Percentiles rank a stretch among this genome's conserved stretches.
Conservation (phyloP, 1,284 basidiomycete species). For the Papiliotrema flavescens region DNA sequence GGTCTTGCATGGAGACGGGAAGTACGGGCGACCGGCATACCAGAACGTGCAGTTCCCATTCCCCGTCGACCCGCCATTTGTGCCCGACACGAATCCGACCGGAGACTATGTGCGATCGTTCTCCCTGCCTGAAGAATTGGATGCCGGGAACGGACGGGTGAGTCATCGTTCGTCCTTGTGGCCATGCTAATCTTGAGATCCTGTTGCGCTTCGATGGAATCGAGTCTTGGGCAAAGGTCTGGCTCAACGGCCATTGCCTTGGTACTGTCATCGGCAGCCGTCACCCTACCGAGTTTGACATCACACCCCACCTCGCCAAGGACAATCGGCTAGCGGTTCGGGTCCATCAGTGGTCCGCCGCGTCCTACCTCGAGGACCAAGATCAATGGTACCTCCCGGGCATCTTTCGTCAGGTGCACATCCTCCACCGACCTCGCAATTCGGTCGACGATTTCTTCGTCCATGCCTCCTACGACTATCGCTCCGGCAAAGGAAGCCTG, state of each 20-base stretch:
- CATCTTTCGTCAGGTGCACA: slow-evolving; percentile 24
- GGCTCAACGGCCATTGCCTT: slow-evolving; percentile 19
- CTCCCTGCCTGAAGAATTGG: neutral
- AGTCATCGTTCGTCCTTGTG: too few species aligned
- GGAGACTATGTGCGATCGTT: slow-evolving; percentile 4
- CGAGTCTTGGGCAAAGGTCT: slow-evolving; percentile 25
- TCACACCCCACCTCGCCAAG: neutral
- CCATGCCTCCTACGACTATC: slow-evolving; percentile 19
- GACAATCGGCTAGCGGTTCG: slow-evolving; percentile 10
- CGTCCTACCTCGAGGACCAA: slow-evolving; percentile 24
- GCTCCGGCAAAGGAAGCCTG: slow-evolving; percentile 14
- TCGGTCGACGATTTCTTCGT: slow-evolving; percentile 20
- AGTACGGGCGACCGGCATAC: slow-evolving; percentile 4
- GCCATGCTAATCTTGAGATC: too few species aligned
- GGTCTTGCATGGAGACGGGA: slow-evolving; percentile 5
- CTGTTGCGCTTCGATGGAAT: slow-evolving; percentile 25
- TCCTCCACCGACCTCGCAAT: slow-evolving; percentile 17
- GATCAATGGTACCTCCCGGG: slow-evolving; percentile 32
- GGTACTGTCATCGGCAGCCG: slow-evolving; percentile 14
- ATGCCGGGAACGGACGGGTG: neutral
- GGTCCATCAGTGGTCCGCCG: slow-evolving; percentile 22
- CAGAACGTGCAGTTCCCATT: slow-evolving; percentile 8
- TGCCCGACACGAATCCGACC: slow-evolving; percentile 5
- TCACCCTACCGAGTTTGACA: slow-evolving; percentile 21
- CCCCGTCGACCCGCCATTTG: slow-evolving; percentile 2